phyloP scores from a whole-genome alignment of 2,329 filamentous ascomycete genomes.

The Zymoseptoria passerinii region DNA sequence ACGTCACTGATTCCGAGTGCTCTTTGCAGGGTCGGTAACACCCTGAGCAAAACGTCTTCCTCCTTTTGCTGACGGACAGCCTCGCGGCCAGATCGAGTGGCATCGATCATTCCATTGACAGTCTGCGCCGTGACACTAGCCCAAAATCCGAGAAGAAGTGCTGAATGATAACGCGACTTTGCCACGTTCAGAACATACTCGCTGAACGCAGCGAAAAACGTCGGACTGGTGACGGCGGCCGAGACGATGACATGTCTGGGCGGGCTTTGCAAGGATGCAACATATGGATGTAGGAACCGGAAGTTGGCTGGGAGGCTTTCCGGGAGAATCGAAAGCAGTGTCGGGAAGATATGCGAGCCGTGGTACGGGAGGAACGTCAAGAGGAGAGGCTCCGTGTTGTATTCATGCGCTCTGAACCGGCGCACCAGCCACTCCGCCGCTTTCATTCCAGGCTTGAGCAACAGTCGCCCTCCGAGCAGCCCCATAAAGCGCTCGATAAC shows the following conservation, averaged over 20 bases:
- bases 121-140: conserved; percentile 79
- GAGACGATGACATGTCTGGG: conserved; percentile 77
- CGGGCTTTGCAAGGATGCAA: conserved; percentile 64
- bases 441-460: conserved; percentile 81
- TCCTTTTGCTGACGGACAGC: conserved; percentile 72
- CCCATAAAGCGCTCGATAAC: conserved; percentile 76
- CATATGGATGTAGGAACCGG: conserved; percentile 79
- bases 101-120: conserved; percentile 72
- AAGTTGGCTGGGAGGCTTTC: conserved; percentile 64
- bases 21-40: conserved; percentile 63
- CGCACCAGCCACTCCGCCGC: conserved; percentile 91
- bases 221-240: conserved; percentile 67
- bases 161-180: conserved; percentile 62
- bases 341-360: conserved; percentile 72
- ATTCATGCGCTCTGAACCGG: conserved; percentile 87
- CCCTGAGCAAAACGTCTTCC: conserved; percentile 64
- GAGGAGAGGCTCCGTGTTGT: conserved; percentile 70
- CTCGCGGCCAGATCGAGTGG: conserved; percentile 63
- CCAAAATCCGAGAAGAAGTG: conserved; percentile 81
- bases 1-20: conserved; percentile 67
- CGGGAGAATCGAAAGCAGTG: conserved; percentile 79
- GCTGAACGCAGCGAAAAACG: conserved; percentile 70
- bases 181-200: conserved; percentile 69
- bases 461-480: conserved; percentile 64
- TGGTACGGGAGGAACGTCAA: conserved; percentile 92